Percentiles rank a stretch among this genome's conserved stretches.
Conservation (phyloP, 1,284 basidiomycete species). For the Peniophora sp. region DNA sequence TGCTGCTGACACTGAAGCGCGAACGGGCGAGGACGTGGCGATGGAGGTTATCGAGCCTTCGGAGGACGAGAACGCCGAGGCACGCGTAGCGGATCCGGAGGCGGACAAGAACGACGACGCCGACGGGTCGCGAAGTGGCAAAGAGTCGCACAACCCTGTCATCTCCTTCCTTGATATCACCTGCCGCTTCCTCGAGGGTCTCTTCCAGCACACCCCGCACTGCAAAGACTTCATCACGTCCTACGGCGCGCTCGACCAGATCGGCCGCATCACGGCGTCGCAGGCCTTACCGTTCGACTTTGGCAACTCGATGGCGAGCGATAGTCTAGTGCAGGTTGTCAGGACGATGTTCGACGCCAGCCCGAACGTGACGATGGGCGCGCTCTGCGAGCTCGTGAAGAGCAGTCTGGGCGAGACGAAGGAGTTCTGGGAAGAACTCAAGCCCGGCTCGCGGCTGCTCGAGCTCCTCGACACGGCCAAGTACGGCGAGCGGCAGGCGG, state of each 20-base stretch:
- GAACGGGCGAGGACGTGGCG: slow-evolving; percentile 28
- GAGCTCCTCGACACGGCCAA: slow-evolving; percentile 46
- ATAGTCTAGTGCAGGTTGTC: slow-evolving; percentile 83
- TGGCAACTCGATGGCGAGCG: slow-evolving; percentile 73
- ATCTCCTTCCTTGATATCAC: slow-evolving; percentile 73
- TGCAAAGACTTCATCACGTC: slow-evolving; percentile 84
- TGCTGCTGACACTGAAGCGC: neutral
- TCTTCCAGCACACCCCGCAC: slow-evolving; percentile 88
- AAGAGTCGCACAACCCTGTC: slow-evolving; percentile 64
- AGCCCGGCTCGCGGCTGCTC: slow-evolving; percentile 51
- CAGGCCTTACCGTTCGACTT: slow-evolving; percentile 91
- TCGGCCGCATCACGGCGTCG: slow-evolving; percentile 74
- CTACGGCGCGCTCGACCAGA: slow-evolving; percentile 66
- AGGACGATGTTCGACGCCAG: slow-evolving; percentile 85
- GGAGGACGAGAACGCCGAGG: neutral
- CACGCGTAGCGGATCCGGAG: neutral
- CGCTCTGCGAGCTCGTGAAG: slow-evolving; percentile 68
- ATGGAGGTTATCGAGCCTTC: slow-evolving; percentile 41
- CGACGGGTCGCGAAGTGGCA: slow-evolving; percentile 32
- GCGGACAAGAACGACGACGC: neutral
- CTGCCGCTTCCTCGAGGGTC: slow-evolving; percentile 81
- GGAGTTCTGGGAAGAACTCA: slow-evolving; percentile 59
- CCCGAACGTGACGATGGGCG: slow-evolving; percentile 67
- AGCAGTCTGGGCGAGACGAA: slow-evolving; percentile 64
- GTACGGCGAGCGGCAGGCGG: slow-evolving; percentile 24